Percentiles rank a stretch among this genome's conserved stretches.
These are phyloP conservation scores for Houttuynia cordata DNA, from an alignment of 164 flowering plant genomes.

Conservation along the genomic window DNA sequence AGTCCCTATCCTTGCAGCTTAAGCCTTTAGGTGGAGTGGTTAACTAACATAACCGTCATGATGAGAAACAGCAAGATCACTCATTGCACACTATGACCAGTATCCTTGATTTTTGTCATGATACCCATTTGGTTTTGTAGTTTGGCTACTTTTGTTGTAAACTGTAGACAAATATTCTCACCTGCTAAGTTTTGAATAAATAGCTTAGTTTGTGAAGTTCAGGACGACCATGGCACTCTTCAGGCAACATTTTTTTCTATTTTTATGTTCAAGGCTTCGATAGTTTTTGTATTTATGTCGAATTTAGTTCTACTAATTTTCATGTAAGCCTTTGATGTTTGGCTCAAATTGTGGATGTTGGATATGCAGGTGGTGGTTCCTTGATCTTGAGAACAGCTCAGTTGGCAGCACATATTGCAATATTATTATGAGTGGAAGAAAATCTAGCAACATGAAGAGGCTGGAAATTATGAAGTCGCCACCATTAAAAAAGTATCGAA, in stretches of 20 bases:
- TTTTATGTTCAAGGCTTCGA: background rate
- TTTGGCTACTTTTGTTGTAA: no score
- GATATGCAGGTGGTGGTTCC: conserved; percentile 48
- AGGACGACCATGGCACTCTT: background rate
- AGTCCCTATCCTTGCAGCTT: no score
- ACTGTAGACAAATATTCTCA: no score
- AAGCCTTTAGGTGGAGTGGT: no score
- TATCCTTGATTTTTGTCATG: no score
- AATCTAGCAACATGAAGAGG: conserved; percentile 43
- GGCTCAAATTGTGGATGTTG: background rate
- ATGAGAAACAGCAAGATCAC: no score
- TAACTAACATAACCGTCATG: no score
- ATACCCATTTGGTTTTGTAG: no score
- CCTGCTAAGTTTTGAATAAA: no score
- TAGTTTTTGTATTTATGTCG: background rate
- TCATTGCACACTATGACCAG: no score
- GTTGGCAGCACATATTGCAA: conserved; percentile 34
- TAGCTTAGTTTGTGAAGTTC: background rate
- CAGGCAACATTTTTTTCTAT: conserved; percentile 1
- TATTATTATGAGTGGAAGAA: conserved; percentile 43
- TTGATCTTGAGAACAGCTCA: conserved; percentile 34
- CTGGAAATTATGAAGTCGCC: conserved; percentile 52
- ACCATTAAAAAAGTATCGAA: conserved; percentile 54
- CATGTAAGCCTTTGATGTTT: background rate
- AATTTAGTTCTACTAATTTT: background rate